These are phyloP conservation scores for Penicillium ucsense DNA, from an alignment of 495 filamentous ascomycete genomes.

Conservation along the genomic window DNA sequence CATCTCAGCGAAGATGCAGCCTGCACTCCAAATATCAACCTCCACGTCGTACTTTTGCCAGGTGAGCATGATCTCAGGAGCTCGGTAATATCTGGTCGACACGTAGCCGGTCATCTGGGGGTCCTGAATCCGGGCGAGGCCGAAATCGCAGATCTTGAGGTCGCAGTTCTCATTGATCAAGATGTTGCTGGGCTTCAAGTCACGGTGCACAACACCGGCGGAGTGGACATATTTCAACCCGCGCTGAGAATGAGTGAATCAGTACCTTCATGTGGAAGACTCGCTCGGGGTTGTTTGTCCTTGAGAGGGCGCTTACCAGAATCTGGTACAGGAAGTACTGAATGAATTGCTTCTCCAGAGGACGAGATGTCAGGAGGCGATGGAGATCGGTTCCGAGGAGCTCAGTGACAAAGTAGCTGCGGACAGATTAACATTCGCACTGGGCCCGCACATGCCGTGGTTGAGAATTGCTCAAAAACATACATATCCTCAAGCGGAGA, in stretches of 20 bases:
- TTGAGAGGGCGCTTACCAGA: slow-evolving; percentile 45
- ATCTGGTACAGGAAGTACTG: slow-evolving; percentile 99
- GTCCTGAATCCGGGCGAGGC: slow-evolving; percentile 92
- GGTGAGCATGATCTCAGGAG: slow-evolving; percentile 98
- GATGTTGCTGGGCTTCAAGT: slow-evolving; percentile 97
- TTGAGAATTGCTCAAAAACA: slow-evolving; percentile 15
- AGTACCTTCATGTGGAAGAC: slow-evolving; percentile 7
- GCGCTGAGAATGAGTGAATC: slow-evolving; percentile 47
- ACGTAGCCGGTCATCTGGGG: slow-evolving; percentile 99
- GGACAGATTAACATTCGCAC: slow-evolving; percentile 13
- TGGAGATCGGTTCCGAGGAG: slow-evolving; percentile 95
- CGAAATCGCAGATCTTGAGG: slow-evolving; percentile 98
- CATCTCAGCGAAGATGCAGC: slow-evolving; percentile 99
- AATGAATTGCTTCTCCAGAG: slow-evolving; percentile 97
- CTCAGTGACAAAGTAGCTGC: slow-evolving; percentile 94
- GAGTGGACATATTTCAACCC: slow-evolving; percentile 99
- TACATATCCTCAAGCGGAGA: slow-evolving; percentile 98
- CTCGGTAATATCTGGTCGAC: slow-evolving; percentile 95
- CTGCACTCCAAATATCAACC: slow-evolving; percentile 98
- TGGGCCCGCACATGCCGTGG: slow-evolving; percentile 3
- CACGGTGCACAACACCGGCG: slow-evolving; percentile 92
- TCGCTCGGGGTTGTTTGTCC: not conserved
- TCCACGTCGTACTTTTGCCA: slow-evolving; percentile 99
- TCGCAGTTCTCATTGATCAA: slow-evolving; percentile 99
- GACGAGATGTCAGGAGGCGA: slow-evolving; percentile 86